Conservation (phyloP, 1,139 yeast species). For the Pneumocystis wakefieldiae region DNA sequence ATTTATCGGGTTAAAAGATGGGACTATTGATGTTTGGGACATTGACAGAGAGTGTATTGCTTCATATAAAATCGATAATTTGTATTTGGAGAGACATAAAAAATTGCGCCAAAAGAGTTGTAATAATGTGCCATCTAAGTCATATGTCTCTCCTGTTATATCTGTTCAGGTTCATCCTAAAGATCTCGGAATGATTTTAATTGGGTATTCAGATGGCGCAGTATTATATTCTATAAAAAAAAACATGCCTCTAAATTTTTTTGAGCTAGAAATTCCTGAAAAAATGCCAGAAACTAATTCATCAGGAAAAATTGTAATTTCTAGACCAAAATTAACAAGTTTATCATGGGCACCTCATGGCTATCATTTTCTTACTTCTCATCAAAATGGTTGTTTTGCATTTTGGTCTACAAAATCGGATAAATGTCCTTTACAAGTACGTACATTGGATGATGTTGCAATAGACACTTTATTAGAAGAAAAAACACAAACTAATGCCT, state of each 20-base stretch:
- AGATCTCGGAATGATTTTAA: constrained; percentile 63
- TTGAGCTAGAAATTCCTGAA: constrained; percentile 46
- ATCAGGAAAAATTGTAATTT: constrained; percentile 14
- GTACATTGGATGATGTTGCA: constrained; percentile 52
- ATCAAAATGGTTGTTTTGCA: constrained; percentile 67
- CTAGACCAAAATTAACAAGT: constrained; percentile 40
- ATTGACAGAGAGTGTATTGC: constrained; percentile 62
- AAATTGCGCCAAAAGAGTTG: constrained; percentile 13
- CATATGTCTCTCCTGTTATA: constrained; percentile 38
- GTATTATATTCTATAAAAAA: constrained; percentile 53
- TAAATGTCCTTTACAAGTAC: constrained; percentile 48
- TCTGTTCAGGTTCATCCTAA: constrained; percentile 73
- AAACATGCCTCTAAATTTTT: constrained; percentile 40
- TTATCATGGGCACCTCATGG: constrained; percentile 91
- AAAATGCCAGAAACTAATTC: constrained; percentile 41
- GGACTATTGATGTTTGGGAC: constrained; percentile 60
- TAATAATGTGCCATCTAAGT: constrained; percentile 16
- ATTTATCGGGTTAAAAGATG: constrained; percentile 64
- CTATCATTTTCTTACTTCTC: constrained; percentile 61
- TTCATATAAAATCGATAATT: constrained; percentile 52
- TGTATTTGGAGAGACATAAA: constrained; percentile 37
- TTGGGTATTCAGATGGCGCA: constrained; percentile 58
- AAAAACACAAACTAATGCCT: constrained; percentile 4
- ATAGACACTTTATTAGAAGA: constrained; percentile 38
- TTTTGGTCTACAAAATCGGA: constrained; percentile 88